These are phyloP conservation scores for Lolium rigidum DNA, from an alignment of 176 grass and related monocot genomes.

Conservation along the genomic window DNA sequence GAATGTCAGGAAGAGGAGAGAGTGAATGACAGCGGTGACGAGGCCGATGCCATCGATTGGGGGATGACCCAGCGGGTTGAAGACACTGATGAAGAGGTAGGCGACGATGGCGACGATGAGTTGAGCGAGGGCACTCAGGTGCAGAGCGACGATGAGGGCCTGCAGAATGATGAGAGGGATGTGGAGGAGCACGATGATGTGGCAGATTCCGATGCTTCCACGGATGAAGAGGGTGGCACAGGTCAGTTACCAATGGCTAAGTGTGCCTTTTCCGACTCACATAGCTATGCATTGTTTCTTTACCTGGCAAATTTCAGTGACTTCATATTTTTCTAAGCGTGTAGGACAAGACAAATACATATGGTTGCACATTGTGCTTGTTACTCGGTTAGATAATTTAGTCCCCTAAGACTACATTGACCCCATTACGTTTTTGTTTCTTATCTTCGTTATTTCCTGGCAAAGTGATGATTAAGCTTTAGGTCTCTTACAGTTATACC, in stretches of 20 bases:
- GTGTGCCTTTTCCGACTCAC: background rate
- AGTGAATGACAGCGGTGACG: background rate
- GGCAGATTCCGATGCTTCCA: slow-evolving; percentile 59
- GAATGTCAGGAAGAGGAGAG: slow-evolving; percentile 27
- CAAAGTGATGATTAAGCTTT: slow-evolving; percentile 11
- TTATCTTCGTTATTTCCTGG: background rate
- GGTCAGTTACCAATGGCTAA: slow-evolving; percentile 42
- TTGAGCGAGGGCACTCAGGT: slow-evolving; percentile 36
- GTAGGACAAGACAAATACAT: background rate
- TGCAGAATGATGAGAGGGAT: slow-evolving; percentile 21
- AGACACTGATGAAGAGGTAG: slow-evolving; percentile 43
- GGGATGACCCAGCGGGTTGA: slow-evolving; percentile 53
- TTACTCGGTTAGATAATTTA: background rate
- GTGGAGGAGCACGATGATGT: background rate
- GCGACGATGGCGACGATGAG: slow-evolving; percentile 12
- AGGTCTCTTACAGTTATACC: slow-evolving; percentile 4
- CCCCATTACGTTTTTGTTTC: background rate
- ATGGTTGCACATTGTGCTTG: background rate
- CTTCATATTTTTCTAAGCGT: background rate
- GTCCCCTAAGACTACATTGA: background rate
- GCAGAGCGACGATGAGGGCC: slow-evolving; percentile 20
- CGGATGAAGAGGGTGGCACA: slow-evolving; percentile 54
- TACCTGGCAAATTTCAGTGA: background rate
- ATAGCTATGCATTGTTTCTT: background rate
- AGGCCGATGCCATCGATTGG: background rate